phyloP scores from a whole-genome alignment of 2,329 filamentous ascomycete species.

The Rutstroemia sydowiana region DNA sequence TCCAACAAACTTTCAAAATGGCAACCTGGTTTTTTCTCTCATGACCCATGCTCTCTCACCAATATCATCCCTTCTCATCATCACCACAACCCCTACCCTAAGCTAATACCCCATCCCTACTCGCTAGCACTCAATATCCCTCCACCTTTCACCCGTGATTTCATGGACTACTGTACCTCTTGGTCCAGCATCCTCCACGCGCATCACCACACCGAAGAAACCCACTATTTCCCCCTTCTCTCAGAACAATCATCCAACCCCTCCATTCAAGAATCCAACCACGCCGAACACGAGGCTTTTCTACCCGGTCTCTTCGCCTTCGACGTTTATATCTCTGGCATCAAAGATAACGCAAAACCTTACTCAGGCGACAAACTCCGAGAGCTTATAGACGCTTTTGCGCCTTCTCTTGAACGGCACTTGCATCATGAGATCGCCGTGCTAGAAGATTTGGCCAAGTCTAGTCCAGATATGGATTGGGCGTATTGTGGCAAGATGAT shows the following conservation, averaged over 20 bases:
- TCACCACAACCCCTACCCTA: constrained; percentile 9
- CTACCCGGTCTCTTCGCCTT: constrained; percentile 31
- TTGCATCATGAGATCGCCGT: too few species aligned
- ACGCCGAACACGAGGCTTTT: constrained; percentile 37
- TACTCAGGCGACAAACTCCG: constrained; percentile 23
- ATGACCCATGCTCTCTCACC: constrained; percentile 26
- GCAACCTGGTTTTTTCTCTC: constrained; percentile 26
- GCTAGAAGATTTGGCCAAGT: too few species aligned
- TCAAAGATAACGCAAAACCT: constrained; percentile 23
- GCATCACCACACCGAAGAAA: constrained; percentile 37
- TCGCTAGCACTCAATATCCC: too few species aligned
- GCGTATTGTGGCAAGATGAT: too few species aligned
- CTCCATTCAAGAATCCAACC: constrained; percentile 30
- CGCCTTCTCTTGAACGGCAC: constrained; percentile 8
- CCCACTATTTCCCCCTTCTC: constrained; percentile 33
- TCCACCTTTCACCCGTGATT: constrained; percentile 32
- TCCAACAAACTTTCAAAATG: too few species aligned
- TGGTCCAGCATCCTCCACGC: constrained; percentile 27
- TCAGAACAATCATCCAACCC: constrained; percentile 27
- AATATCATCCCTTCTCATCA: background rate
- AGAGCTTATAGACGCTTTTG: constrained; percentile 31
- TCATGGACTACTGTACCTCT: constrained; percentile 20
- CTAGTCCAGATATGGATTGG: too few species aligned
- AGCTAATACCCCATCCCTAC: too few species aligned
- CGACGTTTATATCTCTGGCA: constrained; percentile 30